Percentiles rank a stretch among this genome's conserved stretches.
Conservation (phyloP, 306 rosid species). For the Trichosanthes truncata region DNA sequence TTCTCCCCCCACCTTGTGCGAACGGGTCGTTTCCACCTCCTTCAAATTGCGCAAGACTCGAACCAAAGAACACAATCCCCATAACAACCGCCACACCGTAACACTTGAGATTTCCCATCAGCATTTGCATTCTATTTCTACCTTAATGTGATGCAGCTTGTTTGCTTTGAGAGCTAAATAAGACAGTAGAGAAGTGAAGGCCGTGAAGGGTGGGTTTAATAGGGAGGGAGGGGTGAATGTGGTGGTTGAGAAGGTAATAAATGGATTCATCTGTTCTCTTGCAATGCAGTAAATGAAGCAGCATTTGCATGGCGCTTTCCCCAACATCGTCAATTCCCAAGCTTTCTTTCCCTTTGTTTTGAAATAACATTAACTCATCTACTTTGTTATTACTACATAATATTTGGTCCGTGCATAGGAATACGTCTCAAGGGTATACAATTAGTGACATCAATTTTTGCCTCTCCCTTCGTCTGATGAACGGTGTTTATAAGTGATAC, state of each 20-base stretch:
- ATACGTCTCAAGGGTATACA: too few species aligned
- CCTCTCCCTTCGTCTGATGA: too few species aligned
- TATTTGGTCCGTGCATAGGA: too few species aligned
- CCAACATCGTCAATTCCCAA: neutral
- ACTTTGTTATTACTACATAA: too few species aligned
- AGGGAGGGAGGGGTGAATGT: neutral
- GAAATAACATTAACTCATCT: too few species aligned
- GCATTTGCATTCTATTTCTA: neutral
- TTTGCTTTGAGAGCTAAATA: neutral
- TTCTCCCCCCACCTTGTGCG: neutral
- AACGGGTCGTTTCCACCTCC: neutral
- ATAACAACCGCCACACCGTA: slow-evolving; percentile 12
- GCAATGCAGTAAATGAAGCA: slow-evolving; percentile 27
- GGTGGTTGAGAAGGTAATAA: slow-evolving; percentile 55
- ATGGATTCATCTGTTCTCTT: slow-evolving; percentile 42
- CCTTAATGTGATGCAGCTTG: neutral
- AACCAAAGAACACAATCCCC: slow-evolving; percentile 6
- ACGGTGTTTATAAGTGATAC: too few species aligned
- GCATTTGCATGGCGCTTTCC: neutral
- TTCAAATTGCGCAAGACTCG: slow-evolving; percentile 27
- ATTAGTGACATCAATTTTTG: too few species aligned
- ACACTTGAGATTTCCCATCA: slow-evolving; percentile 33
- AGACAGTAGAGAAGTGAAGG: neutral
- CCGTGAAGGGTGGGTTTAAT: slow-evolving; percentile 1
- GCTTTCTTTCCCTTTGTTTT: neutral